Base-by-base conservation (phyloP, 768 basidiomycete species). In the Nidularia pulvinata region DNA sequence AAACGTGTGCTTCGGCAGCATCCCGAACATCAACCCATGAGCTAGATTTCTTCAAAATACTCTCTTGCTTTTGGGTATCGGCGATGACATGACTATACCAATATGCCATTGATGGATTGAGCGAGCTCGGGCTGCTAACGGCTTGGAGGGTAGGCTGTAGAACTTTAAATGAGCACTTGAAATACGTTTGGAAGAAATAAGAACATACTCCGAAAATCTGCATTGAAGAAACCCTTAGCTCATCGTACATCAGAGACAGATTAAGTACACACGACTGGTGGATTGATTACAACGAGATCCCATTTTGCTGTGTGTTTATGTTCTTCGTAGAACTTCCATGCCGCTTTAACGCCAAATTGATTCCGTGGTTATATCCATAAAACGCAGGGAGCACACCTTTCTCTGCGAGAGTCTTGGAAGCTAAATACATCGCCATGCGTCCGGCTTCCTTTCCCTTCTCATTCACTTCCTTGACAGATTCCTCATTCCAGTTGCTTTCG, bases 201-300 rank as follows among this genome's bases (percentile, higher is more conserved):
- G 16, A 42, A 11, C 37, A 11, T 42, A 42, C 37, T 14, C 72
- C 72, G 32, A 71, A 60, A 3, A 72, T 62, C 66, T 70, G 35
- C 9, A 7, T 13, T 1, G 16, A 25, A 42, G 11, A 16, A 42
- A 11, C 16, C 11, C 16, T 11, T 42, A 11, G 16, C 11, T 42
- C 2, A 46, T 10, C n/a, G 22, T 14, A 22, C 3, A 4, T 33
- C 48, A 32, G 11, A 25, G 14, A 5, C 11, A 46, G 46, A 9
- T 4, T 16, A 39, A 7, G 25, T 10, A 55, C 65, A 46, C 42
- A 82, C 80, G 46, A 69, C 78, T 16, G 84, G 79, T 11, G 85
- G 85, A 58, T 78, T 77, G 43, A 85, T 55, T 5, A 76, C 74
- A 0, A 74, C 70, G 14, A 87, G 56, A 52, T 86, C 86, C 78